phyloP scores from a whole-genome alignment of 352 stramenopile genomes.

The Halophytophthora polymorphica region DNA sequence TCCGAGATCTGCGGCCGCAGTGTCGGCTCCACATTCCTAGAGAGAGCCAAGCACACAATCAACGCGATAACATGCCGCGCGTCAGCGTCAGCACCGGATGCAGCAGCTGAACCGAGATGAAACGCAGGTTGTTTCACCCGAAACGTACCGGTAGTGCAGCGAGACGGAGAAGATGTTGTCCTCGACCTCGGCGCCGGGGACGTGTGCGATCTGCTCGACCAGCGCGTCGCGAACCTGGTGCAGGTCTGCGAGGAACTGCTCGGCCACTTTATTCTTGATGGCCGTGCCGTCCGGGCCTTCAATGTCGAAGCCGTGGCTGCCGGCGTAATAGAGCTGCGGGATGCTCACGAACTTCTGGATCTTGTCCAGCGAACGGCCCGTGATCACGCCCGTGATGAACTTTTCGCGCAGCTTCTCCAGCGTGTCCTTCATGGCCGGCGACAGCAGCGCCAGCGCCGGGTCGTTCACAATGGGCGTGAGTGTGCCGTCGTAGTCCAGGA shows the following conservation, averaged over 20 bases:
- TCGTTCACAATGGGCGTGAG: constrained; percentile 90
- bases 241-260: constrained; percentile 70
- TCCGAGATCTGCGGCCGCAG: constrained; percentile 35
- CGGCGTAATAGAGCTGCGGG: constrained; percentile 86
- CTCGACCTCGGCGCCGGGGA: constrained; percentile 76
- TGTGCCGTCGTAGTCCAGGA: constrained; percentile 90
- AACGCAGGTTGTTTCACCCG: background rate
- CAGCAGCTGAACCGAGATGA: background rate
- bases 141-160: constrained; percentile 76
- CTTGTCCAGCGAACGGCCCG: constrained; percentile 80
- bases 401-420: constrained; percentile 74
- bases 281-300: constrained; percentile 64
- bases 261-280: constrained; percentile 84
- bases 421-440: constrained; percentile 60
- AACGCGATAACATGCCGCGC: background rate
- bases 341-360: constrained; percentile 89
- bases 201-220: constrained; percentile 31
- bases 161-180: constrained; percentile 90
- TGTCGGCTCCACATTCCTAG: constrained; percentile 57
- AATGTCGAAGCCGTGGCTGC: constrained; percentile 90
- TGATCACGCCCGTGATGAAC: constrained; percentile 87
- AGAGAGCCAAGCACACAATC: constrained; percentile 4
- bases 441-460: constrained; percentile 66
- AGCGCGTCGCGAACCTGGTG: constrained; percentile 56
- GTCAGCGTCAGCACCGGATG: constrained; percentile 2